These are phyloP conservation scores for Citrullus mucosospermus DNA, from an alignment of 306 rosid genomes.

Conservation along the genomic window DNA sequence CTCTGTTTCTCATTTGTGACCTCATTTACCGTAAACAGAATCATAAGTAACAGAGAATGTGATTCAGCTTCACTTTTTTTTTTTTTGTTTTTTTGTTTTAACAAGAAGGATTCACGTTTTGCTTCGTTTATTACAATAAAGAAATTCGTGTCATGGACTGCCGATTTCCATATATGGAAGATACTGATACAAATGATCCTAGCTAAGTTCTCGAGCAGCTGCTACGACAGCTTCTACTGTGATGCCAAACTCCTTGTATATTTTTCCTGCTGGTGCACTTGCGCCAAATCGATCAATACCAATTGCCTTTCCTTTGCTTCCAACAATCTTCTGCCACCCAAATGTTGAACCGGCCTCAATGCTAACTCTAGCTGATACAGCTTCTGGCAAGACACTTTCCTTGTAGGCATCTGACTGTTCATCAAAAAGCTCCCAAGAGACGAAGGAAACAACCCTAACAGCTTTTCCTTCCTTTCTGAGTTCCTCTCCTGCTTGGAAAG, in stretches of 20 bases:
- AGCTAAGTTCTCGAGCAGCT: constrained; percentile 56
- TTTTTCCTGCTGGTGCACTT: constrained; percentile 86
- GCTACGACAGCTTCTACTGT: constrained; percentile 90
- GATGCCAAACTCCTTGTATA: constrained; percentile 85
- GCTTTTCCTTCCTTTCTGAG: constrained; percentile 87
- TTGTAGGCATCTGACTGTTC: constrained; percentile 84
- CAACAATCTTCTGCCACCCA: constrained; percentile 85
- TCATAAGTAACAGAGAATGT: constrained; percentile 2
- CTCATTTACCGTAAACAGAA: neutral
- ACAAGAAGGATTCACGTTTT: neutral
- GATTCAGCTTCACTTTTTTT: neutral
- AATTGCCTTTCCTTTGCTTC: constrained; percentile 75
- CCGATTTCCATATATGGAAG: neutral
- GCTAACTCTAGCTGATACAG: constrained; percentile 93
- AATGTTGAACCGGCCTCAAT: constrained; percentile 93
- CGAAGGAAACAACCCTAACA: constrained; percentile 79
- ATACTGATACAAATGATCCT: neutral
- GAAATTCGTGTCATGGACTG: neutral
- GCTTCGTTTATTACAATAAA: neutral
- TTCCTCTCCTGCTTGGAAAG: constrained; percentile 76
- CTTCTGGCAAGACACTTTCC: constrained; percentile 83
- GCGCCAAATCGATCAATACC: constrained; percentile 94
- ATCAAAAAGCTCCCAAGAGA: constrained; percentile 87
- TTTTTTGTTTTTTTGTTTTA: neutral
- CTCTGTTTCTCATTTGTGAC: constrained; percentile 4